Base-by-base conservation (phyloP, 805 yeast species). In the Ogataea sp. region DNA sequence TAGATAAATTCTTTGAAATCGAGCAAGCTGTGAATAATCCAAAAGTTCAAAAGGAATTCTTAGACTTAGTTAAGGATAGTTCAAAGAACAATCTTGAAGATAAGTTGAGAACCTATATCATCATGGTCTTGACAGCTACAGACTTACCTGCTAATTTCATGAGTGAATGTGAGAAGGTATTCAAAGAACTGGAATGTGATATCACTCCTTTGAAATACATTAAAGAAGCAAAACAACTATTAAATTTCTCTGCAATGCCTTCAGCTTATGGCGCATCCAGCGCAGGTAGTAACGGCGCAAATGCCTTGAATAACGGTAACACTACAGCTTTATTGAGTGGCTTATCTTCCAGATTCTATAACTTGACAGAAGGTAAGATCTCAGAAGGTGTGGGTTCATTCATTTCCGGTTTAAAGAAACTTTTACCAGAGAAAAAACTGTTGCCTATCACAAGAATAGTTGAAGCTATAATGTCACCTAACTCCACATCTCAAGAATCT, bases 1-100 rank as follows among this genome's bases (percentile, higher is more conserved):
- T 93, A 49, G 98, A 94, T 53, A 78, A 88, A 40, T 83, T 89
- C 50, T 93, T 90, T 59, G 97, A 93, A 62, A 78, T 93, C 44
- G 99, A 93, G 63, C 97, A 90, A 56, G 81, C 78, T 46, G 75
- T 79, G 40, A 71, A 67, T 42, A 81, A 81, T 59, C 71, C 77
- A 14, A 75, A 65, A 69, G 72, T 67, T 15, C 75, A 70, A 61
- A 67, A 58, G 38, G 76, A 69, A 55, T 93, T 75, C 58, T 64
- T 74, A 46, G 83, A 76, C 13, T 66, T 82, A 20, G 60, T 84
- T 42, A 65, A 67, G 20, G 66, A 70, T 30, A 62, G 61, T 24
- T 67, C 80, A 23, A 83, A 83, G 44, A 75, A 80, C 34, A 61
- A 68, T 37, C 58, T 66, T 3, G 54, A 60, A 17, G 97, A 93